Evolutionary conservation across 306 rosid species (phyloP), one percentile per base, ranked within the genome.

Genomic region (Comarum palustre): DNA sequence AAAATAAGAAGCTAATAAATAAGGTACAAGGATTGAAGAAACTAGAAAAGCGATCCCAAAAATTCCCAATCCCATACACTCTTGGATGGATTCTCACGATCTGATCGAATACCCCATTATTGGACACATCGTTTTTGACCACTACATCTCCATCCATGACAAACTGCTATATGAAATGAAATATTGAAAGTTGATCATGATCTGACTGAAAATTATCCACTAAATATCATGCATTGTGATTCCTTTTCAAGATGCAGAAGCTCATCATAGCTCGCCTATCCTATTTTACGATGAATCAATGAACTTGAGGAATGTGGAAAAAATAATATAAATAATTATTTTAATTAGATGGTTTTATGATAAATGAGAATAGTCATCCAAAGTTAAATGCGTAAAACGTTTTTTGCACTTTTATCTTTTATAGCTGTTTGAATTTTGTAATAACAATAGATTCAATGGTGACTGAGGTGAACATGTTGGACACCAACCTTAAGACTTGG

Each of bases 1-100:
- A 32, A 16, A 61, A 6, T 48, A 70, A 36, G 16, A 85, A 82
- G 60, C 63, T 57, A 45, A 9, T 41, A 41, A 8, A 7, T 39
- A 85, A 69, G 86, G 71, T 73, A 38, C 31, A 76, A 72, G 77
- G 75, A 61, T 31, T 32, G 43, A 45, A 43, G 68, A 42, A 71
- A 58, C 72, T 48, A 66, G 71, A 34, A 39, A 78, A 57, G 66
- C 24, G 55, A 45, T 41, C 74, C 76, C 59, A 62, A 61, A 61
- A n/a, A n/a, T 61, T 34, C 67, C 7, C 73, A 47, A 22, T 68
- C 13, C 31, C 34, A 32, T 17, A 50, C 15, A 39, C 57, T 68
- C 50, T 78, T 72, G 77, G 84, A 79, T 85, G 77, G 84, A 79
- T 85, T 76, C 82, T 75, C 73, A 27, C 27, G 20, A 73, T 81